phyloP scores from a whole-genome alignment of 1,139 yeast genomes.

The Geotrichum bryndzae region DNA sequence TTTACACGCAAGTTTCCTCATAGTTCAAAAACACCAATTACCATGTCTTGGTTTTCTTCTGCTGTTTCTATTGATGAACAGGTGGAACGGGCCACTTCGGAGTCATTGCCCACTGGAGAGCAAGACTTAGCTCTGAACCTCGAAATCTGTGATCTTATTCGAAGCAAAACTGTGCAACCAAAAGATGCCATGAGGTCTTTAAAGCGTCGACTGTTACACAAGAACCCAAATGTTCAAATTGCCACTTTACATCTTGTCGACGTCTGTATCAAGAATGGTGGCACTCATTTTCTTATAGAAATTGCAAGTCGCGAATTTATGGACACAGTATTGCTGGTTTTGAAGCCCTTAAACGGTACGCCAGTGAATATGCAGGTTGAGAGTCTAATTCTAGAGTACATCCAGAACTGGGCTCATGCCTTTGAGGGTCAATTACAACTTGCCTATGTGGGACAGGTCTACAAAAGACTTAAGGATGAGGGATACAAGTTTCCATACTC shows the following conservation, averaged over 20 bases:
- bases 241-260: constrained; percentile 74
- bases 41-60: constrained; percentile 53
- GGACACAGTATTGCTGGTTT: constrained; percentile 46
- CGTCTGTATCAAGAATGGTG: constrained; percentile 88
- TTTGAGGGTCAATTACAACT: constrained; percentile 66
- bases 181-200: constrained; percentile 79
- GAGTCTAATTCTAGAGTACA: constrained; percentile 50
- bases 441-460: constrained; percentile 58
- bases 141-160: constrained; percentile 81
- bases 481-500: constrained; percentile 61
- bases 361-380: constrained; percentile 52
- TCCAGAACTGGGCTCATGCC: constrained; percentile 77
- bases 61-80: constrained; percentile 54
- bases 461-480: constrained; percentile 50
- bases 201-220: constrained; percentile 63
- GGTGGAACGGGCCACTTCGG: constrained; percentile 77
- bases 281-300: constrained; percentile 74
- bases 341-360: constrained; percentile 30
- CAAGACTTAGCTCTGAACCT: constrained; percentile 72
- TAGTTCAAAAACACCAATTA: not conserved
- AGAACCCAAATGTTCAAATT: constrained; percentile 69
- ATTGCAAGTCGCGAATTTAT: constrained; percentile 80
- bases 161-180: constrained; percentile 77
- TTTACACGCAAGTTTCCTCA: not conserved
- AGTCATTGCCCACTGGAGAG: constrained; percentile 86